A percentile compares a stretch with the other conserved stretches of the same genome.
These are phyloP conservation scores for Aspergillus puulaauensis DNA, from an alignment of 2,329 filamentous ascomycete genomes.

Conservation along the genomic window DNA sequence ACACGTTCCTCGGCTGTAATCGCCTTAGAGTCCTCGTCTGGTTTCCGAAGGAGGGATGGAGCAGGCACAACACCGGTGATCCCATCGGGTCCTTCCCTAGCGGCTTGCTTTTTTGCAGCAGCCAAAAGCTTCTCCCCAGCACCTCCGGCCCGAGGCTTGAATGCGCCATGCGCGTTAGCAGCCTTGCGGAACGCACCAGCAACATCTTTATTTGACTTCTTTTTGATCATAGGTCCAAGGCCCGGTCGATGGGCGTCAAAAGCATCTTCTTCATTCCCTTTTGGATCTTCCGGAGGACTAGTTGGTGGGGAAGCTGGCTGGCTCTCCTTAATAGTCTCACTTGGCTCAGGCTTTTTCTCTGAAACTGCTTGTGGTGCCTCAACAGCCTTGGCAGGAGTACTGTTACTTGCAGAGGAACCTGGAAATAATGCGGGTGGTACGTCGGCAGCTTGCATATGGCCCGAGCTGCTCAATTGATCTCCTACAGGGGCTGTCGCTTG, in stretches of 20 bases:
- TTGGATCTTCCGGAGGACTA: conserved; percentile 15
- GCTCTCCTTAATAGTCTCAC: conserved; percentile 10
- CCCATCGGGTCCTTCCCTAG: conserved; percentile 74
- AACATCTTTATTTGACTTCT: conserved; percentile 70
- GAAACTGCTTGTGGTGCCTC: conserved; percentile 9
- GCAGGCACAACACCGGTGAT: conserved; percentile 87
- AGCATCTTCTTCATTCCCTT: conserved; percentile 41
- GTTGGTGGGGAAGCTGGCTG: conserved; percentile 12
- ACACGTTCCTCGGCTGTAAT: conserved; percentile 30
- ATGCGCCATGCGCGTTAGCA: conserved; percentile 67
- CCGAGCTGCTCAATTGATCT: conserved; percentile 22
- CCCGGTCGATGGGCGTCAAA: conserved; percentile 67
- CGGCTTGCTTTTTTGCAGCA: conserved; percentile 52
- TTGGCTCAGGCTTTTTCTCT: conserved; percentile 8
- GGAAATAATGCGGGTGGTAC: conserved; percentile 24
- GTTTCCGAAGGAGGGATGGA: conserved; percentile 54
- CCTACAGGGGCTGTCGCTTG: conserved; percentile 32
- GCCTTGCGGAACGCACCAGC: conserved; percentile 78
- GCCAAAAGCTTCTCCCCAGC: conserved; percentile 76
- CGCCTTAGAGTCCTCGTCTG: conserved; percentile 38
- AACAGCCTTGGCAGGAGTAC: conserved; percentile 9
- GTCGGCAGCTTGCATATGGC: conserved; percentile 17
- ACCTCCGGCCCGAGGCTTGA: conserved; percentile 85
- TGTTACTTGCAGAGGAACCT: conserved; percentile 16
- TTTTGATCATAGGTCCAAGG: conserved; percentile 86